Evolutionary conservation across 2,329 filamentous ascomycete species (phyloP), one percentile per base, ranked within the genome.

Genomic region (Proliferodiscus dingleyae): DNA sequence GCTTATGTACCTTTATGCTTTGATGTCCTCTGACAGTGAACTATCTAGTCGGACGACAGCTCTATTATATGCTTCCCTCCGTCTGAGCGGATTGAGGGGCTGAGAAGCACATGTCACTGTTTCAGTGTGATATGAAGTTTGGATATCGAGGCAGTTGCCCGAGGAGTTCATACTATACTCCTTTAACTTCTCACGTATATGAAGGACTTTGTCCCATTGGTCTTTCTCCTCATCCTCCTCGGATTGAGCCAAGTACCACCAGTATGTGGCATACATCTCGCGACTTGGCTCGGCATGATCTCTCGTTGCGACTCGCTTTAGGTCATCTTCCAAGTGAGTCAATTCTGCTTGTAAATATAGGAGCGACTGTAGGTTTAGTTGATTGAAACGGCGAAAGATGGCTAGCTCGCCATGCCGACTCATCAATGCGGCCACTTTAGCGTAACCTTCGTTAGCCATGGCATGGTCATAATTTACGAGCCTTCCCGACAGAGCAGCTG

Each of bases 281-380:
- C 52, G 36, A 13, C 40, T 37, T 6, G 26, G 43, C 26, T 47
- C 19, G 2, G 13, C 28, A n/a, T 41, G 18, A 24, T 57, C 53
- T 21, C 28, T 29, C 0, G 34, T 33, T 21, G 39, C 34, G 5
- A 49, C n/a, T 34, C 45, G 21, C 8, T 34, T 13, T 4, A 61
- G 41, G 2, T 52, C 41, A 7, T 52, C 37, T 29, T 63, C 55
- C 1, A 63, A 46, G 21, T 60, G 40, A 0, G 53, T 47, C 15
- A 64, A 44, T 44, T 65, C 61, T 2, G 58, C 61, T 45, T 66
- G 63, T 16, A 59, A 37, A 37, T 60, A 62, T 3, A 65, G 54
- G 4, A 64, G 24, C 37, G 59, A 59, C 18, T 57, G 52, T 6
- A 46, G 39, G 41, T 64, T 61, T 6, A 64, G 46, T 8, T 41